Conservation (phyloP, 2,329 filamentous ascomycete species). For the Amphichorda felina region DNA sequence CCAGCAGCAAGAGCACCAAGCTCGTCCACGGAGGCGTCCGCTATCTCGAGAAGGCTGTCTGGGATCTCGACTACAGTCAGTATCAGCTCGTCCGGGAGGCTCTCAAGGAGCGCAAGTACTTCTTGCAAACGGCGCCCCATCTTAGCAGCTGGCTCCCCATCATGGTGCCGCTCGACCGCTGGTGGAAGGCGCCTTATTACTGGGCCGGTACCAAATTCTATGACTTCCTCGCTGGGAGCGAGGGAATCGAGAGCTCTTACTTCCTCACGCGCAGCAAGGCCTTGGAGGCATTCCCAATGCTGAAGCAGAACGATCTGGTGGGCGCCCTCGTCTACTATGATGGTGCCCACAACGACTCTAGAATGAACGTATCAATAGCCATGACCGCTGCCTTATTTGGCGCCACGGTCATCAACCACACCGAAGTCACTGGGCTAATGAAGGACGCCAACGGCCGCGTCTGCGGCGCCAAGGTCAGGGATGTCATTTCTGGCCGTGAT, state of each 20-base stretch:
- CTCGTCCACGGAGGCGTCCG: slow-evolving; percentile 66
- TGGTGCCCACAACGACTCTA: slow-evolving; percentile 82
- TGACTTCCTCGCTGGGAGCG: slow-evolving; percentile 72
- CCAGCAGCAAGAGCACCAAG: slow-evolving; percentile 66
- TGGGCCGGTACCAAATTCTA: slow-evolving; percentile 73
- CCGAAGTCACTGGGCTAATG: slow-evolving; percentile 65
- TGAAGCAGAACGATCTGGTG: slow-evolving; percentile 66
- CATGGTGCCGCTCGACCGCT: slow-evolving; percentile 63
- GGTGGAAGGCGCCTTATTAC: slow-evolving; percentile 70
- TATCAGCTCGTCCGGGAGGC: slow-evolving; percentile 62
- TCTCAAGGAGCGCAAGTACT: slow-evolving; percentile 63
- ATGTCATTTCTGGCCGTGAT: slow-evolving; percentile 54
- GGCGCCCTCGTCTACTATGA: slow-evolving; percentile 87
- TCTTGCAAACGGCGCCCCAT: slow-evolving; percentile 63
- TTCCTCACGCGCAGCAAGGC: slow-evolving; percentile 81
- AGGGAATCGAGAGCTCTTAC: slow-evolving; percentile 82
- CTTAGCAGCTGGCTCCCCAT: slow-evolving; percentile 64
- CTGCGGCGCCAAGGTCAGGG: slow-evolving; percentile 62
- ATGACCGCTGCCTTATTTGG: slow-evolving; percentile 86
- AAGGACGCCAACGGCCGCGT: slow-evolving; percentile 65
- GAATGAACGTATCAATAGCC: slow-evolving; percentile 82
- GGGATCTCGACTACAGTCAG: slow-evolving; percentile 64
- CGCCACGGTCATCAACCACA: slow-evolving; percentile 70
- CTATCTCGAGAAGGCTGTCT: slow-evolving; percentile 65
- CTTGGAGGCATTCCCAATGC: slow-evolving; percentile 78